Evolutionary conservation across 306 rosid genomes (phyloP), one percentile per base, ranked within the genome.

Genomic region (Vicia villosa): DNA sequence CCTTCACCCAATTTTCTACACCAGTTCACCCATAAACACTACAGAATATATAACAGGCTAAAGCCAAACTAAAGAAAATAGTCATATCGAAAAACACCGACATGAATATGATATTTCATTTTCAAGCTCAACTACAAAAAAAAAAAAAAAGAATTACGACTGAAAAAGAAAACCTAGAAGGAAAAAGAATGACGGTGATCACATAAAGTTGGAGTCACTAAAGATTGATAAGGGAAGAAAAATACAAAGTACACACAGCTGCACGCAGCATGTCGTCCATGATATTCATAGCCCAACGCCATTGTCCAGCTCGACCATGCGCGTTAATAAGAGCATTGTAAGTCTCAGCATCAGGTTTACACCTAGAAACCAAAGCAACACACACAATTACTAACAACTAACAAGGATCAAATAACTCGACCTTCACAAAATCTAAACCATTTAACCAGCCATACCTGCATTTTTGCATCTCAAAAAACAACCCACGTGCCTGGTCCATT

Each of bases 201-300:
- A 79, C 85, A 83, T 71, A 79, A 83, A 85, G 58, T 51, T 54
- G 67, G 76, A 80, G 77, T 75, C 77, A 81, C 79, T 72, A 86
- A 87, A 85, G 74, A 84, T 51, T 81, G 83, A 79, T 59, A 40
- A 88, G 85, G 83, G 72, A 84, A 84, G 86, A 85, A 83, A 81
- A 82, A 82, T 85, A 82, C 80, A 74, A 58, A 83, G 83, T 93
- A 93, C 98, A 85, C 89, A 90, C 98, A 93, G 98, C 96, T 66
- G 91, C 91, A 79, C 94, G 87, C 38, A 93, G 81, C 98, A 93
- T 90, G 86, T 83, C 97, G 5, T 93, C 97, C 98, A 93, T 88
- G 82, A 93, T 87, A 85, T 88, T 90, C 91, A 76, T 79, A 37
- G 98, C 96, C 98, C 98, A 93, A 68, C 97, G 97, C 94, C 94